Conservation (phyloP, 208 protist species). For the Trypanosoma melophagium region DNA sequence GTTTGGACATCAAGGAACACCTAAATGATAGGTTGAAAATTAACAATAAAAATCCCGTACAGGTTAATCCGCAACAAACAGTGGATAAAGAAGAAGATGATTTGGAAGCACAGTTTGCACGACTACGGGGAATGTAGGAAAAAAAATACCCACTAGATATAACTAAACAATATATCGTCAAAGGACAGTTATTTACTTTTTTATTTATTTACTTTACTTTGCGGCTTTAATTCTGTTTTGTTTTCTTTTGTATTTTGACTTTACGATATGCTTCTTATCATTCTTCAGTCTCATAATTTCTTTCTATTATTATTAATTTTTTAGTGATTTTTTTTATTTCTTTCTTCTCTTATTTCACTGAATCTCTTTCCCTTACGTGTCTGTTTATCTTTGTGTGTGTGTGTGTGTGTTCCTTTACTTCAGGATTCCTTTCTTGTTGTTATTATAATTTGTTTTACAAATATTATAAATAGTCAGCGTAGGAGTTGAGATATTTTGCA, state of each 20-base stretch:
- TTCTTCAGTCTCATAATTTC: background rate
- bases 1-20: conserved; percentile 84
- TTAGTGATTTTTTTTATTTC: conserved; percentile 20
- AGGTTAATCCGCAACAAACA: background rate
- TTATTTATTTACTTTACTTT: no score
- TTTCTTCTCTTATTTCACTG: conserved; percentile 15
- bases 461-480: no score
- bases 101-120: conserved; percentile 68
- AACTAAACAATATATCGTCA: background rate
- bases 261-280: background rate
- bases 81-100: conserved; percentile 42
- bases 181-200: background rate
- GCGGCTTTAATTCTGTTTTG: background rate
- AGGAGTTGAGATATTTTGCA: no score
- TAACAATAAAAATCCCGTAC: conserved; percentile 30
- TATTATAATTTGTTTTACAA: no score
- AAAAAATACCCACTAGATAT: conserved; percentile 1
- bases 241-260: background rate
- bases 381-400: no score
- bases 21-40: conserved; percentile 62
- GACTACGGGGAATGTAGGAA: conserved; percentile 55
- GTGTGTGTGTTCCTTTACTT: no score
- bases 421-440: conserved; percentile 8
- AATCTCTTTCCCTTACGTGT: no score
- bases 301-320: conserved; percentile 5